Percentiles rank a stretch among this genome's conserved stretches.
These are phyloP conservation scores for Aurantiochytrium sp. DNA, from an alignment of 108 stramenopile genomes.

Conservation along the genomic window DNA sequence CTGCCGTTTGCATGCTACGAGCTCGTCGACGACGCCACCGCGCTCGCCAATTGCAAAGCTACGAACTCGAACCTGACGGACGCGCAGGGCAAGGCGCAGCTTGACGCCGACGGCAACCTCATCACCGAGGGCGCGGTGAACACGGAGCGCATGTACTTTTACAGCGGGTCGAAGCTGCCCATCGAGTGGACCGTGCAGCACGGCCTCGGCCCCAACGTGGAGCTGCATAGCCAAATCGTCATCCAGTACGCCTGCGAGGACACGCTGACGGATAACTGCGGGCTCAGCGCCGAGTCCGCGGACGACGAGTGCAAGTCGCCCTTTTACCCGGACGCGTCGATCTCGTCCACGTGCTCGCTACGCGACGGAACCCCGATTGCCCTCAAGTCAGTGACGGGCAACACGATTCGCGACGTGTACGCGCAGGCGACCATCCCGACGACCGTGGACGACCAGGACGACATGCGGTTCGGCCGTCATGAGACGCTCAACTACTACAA, in stretches of 20 bases:
- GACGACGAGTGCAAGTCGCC: neutral
- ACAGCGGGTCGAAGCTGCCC: slow-evolving; percentile 43
- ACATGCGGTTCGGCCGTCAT: slow-evolving; percentile 49
- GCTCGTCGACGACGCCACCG: neutral
- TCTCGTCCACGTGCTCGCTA: slow-evolving; percentile 38
- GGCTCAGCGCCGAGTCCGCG: neutral
- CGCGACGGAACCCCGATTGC: slow-evolving; percentile 47
- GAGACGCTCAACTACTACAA: slow-evolving; percentile 44
- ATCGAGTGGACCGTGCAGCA: slow-evolving; percentile 55
- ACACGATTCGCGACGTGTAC: slow-evolving; percentile 30
- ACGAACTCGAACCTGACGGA: neutral
- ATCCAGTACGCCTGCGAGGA: slow-evolving; percentile 54
- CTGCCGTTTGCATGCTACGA: slow-evolving; percentile 35
- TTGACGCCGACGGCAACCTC: slow-evolving; percentile 30
- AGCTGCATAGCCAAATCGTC: slow-evolving; percentile 46
- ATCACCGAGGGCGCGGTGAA: neutral
- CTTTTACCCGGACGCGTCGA: neutral
- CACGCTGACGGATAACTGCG: slow-evolving; percentile 38
- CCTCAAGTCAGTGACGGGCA: slow-evolving; percentile 28
- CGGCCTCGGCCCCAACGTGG: slow-evolving; percentile 45
- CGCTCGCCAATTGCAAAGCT: neutral
- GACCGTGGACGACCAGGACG: neutral
- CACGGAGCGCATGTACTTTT: slow-evolving; percentile 46
- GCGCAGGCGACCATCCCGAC: neutral
- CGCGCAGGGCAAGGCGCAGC: neutral